Evolutionary conservation across 768 basidiomycete genomes (phyloP).

Genomic region (Cystofilobasidium capitatum): DNA sequence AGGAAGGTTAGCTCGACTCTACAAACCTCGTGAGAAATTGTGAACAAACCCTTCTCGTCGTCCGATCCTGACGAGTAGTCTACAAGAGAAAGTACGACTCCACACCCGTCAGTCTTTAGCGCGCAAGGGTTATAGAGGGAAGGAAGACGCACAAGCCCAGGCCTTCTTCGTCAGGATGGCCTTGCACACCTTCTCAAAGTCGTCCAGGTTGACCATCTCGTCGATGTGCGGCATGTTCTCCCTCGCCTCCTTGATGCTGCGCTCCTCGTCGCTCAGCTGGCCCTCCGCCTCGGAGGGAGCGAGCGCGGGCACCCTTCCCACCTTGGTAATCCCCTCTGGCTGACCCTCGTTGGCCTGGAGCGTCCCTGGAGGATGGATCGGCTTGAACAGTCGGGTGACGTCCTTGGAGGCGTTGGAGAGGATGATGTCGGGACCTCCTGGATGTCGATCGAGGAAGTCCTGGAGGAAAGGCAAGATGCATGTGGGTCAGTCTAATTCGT

Average conservation of each 20-base stretch:
- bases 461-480: not conserved
- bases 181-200: constrained; percentile 23
- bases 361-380: constrained; percentile 26
- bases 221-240: constrained; percentile 8
- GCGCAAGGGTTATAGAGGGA: not conserved
- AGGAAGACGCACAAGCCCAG: not conserved
- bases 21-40: too few species aligned
- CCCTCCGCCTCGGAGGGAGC: not conserved
- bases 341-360: constrained; percentile 6
- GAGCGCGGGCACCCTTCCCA: constrained; percentile 6
- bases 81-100: not conserved
- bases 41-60: not conserved
- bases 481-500: too few species aligned
- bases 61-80: constrained; percentile 18
- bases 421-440: constrained; percentile 25
- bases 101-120: not conserved
- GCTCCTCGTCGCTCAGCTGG: constrained; percentile 15
- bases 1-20: not conserved
- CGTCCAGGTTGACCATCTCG: constrained; percentile 20
- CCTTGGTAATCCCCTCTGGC: constrained; percentile 3
- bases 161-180: constrained; percentile 23
- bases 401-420: constrained; percentile 18
- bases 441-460: constrained; percentile 21
- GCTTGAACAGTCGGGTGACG: constrained; percentile 18
- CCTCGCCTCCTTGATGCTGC: not conserved